Evolutionary conservation across 208 protist species (phyloP).

Genomic region (Angomonas ambiguus): DNA sequence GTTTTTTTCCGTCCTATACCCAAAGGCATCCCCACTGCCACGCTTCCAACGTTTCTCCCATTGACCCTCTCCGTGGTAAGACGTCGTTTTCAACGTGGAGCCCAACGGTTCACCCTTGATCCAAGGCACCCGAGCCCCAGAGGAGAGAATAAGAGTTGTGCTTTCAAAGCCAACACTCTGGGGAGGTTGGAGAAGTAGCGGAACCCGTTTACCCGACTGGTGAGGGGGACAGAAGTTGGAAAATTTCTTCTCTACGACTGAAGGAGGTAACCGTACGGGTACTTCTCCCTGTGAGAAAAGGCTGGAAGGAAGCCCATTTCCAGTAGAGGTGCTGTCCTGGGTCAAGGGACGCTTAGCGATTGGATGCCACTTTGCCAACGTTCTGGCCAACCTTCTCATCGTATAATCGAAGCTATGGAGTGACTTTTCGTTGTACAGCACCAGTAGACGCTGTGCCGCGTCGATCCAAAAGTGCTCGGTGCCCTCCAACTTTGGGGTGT

Average conservation of each 20-base stretch:
- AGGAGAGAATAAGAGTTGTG: neutral
- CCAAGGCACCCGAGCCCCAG: neutral
- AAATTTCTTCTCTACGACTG: neutral
- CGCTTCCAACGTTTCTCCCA: neutral
- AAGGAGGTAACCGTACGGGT: neutral
- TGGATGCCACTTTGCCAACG: neutral
- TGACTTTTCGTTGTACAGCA: neutral
- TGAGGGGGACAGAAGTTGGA: too few species aligned
- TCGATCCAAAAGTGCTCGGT: neutral
- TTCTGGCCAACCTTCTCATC: neutral
- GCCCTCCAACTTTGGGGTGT: neutral
- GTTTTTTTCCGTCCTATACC: neutral
- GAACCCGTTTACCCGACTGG: too few species aligned
- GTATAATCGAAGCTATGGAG: neutral
- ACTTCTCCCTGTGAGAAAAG: neutral
- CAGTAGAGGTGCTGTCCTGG: neutral
- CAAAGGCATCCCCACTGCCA: neutral
- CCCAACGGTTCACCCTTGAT: neutral
- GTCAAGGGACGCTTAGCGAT: neutral
- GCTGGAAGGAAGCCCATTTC: neutral
- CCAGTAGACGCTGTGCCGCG: neutral
- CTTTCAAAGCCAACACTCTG: neutral
- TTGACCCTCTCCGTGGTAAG: neutral
- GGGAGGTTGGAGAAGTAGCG: neutral
- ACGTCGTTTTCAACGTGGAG: neutral